Evolutionary conservation across 2,329 filamentous ascomycete genomes (phyloP).

Genomic region (Cladosporium oxysporum): DNA sequence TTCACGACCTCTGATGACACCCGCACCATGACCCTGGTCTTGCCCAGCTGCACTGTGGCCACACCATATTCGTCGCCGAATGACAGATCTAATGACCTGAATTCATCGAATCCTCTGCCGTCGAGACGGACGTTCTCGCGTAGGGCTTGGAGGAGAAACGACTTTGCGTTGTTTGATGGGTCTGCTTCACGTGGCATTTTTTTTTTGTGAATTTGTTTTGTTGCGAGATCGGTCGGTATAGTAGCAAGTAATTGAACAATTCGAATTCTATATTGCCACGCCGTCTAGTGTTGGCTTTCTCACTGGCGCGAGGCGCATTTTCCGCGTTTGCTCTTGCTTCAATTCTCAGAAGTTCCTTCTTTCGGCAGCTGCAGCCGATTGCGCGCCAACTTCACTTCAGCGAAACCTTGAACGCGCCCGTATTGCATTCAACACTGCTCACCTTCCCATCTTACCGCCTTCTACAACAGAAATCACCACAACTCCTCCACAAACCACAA

Average conservation of each 20-base stretch:
- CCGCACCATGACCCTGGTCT: slow-evolving; percentile 84
- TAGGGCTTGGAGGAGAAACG: slow-evolving; percentile 82
- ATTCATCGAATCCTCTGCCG: slow-evolving; percentile 77
- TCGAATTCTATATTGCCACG: neutral
- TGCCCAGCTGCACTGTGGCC: slow-evolving; percentile 82
- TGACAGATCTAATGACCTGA: slow-evolving; percentile 71
- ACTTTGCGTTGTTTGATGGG: slow-evolving; percentile 83
- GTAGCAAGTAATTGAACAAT: neutral
- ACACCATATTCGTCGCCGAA: slow-evolving; percentile 93
- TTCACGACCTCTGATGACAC: slow-evolving; percentile 86
- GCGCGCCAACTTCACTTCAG: neutral
- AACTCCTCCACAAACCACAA: neutral
- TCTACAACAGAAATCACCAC: too few relatives aligned
- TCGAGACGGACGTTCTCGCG: slow-evolving; percentile 80
- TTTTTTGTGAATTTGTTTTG: neutral
- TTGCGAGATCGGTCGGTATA: neutral
- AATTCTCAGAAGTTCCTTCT: slow-evolving; percentile 3
- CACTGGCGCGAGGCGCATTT: slow-evolving; percentile 5
- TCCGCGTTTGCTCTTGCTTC: slow-evolving; percentile 13
- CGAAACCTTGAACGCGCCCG: neutral
- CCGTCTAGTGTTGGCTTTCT: slow-evolving; percentile 2
- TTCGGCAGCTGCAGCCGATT: slow-evolving; percentile 11
- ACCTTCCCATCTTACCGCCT: neutral
- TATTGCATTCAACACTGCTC: neutral
- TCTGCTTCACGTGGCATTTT: slow-evolving; percentile 90